Evolutionary conservation across 2,329 filamentous ascomycete species (phyloP).

Genomic region (Calonectria montana): DNA sequence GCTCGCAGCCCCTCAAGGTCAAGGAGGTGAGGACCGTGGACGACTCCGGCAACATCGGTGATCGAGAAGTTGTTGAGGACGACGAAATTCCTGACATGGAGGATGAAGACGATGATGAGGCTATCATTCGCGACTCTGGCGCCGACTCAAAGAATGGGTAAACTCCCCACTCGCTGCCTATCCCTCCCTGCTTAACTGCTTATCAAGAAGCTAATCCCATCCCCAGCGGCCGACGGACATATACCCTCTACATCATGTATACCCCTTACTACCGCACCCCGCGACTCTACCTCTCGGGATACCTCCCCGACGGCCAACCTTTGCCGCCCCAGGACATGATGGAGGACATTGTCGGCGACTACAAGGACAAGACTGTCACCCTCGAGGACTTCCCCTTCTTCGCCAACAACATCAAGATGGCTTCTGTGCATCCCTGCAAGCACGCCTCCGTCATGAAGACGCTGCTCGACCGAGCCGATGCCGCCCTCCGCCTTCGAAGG

Average conservation of each 20-base stretch:
- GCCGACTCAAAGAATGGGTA: conserved; percentile 60
- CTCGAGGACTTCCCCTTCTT: conserved; percentile 98
- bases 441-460: conserved; percentile 99
- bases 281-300: conserved; percentile 93
- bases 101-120: conserved; percentile 96
- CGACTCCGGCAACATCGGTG: conserved; percentile 87
- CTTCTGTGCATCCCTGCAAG: conserved; percentile 95
- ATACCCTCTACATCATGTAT: conserved; percentile 98
- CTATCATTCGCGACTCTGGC: conserved; percentile 85
- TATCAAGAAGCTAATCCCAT: background rate
- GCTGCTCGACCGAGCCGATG: conserved; percentile 93
- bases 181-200: background rate
- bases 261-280: conserved; percentile 96
- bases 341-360: conserved; percentile 96
- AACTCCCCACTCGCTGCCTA: conserved; percentile 18
- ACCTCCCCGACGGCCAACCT: conserved; percentile 81
- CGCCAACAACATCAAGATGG: conserved; percentile 92
- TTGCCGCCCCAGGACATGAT: conserved; percentile 89
- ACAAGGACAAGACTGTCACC: conserved; percentile 98
- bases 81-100: conserved; percentile 98
- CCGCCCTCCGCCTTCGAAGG: conserved; percentile 87
- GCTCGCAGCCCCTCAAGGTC: conserved; percentile 80
- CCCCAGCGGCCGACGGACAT: conserved; percentile 85
- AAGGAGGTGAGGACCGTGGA: conserved; percentile 89
- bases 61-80: conserved; percentile 75